phyloP scores from a whole-genome alignment of 257 asterid species.

The Rubia yunnanensis region DNA sequence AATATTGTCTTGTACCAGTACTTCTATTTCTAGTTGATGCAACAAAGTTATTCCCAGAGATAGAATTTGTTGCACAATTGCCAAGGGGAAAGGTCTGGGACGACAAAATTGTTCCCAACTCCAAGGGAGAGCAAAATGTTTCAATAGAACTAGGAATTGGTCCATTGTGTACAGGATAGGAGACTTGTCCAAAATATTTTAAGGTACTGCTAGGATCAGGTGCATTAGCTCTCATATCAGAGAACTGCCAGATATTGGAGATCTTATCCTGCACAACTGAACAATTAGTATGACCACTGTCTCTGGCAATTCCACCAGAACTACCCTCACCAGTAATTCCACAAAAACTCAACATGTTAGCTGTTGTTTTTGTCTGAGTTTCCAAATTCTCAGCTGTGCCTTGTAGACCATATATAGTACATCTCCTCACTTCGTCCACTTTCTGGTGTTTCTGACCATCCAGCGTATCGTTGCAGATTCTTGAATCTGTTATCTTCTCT shows the following conservation, averaged over 20 bases:
- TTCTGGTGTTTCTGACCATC: constrained; percentile 17
- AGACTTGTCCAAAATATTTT: constrained; percentile 21
- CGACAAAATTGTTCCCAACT: constrained; percentile 14
- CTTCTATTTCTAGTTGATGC: constrained; percentile 16
- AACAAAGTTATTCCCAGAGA: constrained; percentile 17
- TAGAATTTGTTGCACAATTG: constrained; percentile 23
- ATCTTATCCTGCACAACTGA: constrained; percentile 23
- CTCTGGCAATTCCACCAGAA: constrained; percentile 20
- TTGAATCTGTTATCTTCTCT: constrained; percentile 18
- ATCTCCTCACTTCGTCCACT: constrained; percentile 19
- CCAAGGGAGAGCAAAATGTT: constrained; percentile 18
- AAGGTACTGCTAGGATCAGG: constrained; percentile 23
- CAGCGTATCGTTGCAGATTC: constrained; percentile 11
- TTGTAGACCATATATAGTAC: constrained; percentile 16
- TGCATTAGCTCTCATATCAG: constrained; percentile 18
- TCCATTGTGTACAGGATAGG: constrained; percentile 20
- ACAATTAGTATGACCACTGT: constrained; percentile 18
- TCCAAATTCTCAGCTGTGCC: constrained; percentile 23
- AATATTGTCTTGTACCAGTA: constrained; percentile 10
- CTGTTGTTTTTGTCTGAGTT: constrained; percentile 18
- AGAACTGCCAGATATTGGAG: constrained; percentile 17
- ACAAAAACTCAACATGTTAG: constrained; percentile 19
- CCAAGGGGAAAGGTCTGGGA: constrained; percentile 13
- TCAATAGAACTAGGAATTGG: constrained; percentile 15
- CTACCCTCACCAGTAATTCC: constrained; percentile 20